Percentiles rank a stretch among this genome's conserved stretches.
Evolutionary conservation across 345 rosid genomes (phyloP).

Genomic region (Boechera stricta): DNA sequence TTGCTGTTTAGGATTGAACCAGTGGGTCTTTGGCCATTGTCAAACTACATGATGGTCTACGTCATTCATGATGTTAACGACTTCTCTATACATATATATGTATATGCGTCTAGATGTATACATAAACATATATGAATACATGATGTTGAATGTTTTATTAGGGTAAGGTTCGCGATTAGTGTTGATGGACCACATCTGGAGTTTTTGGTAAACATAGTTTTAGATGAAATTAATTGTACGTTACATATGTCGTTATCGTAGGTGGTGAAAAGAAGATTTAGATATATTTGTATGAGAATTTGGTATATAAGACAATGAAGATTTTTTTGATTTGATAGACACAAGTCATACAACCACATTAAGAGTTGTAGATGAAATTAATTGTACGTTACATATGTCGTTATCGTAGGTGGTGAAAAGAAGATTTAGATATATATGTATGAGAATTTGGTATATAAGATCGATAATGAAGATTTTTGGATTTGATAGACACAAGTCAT

Average conservation of each 20-base stretch:
- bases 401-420: conserved; percentile 31
- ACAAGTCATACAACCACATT: conserved; percentile 29
- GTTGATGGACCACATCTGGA: conserved; percentile 37
- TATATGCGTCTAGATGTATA: conserved; percentile 1
- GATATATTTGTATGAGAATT: conserved; percentile 32
- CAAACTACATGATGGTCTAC: conserved; percentile 42
- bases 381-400: conserved; percentile 30
- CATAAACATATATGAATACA: neutral
- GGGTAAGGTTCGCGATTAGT: conserved; percentile 39
- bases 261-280: conserved; percentile 30
- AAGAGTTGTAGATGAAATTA: conserved; percentile 24
- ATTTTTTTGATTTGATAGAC: conserved; percentile 30
- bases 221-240: conserved; percentile 26
- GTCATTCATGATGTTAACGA: conserved; percentile 45
- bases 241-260: conserved; percentile 36
- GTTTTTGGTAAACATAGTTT: conserved; percentile 31
- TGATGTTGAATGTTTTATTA: conserved; percentile 35
- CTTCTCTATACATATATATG: conserved; percentile 11
- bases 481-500: conserved; percentile 38
- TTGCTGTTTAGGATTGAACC: conserved; percentile 45
- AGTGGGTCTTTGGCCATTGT: conserved; percentile 44
- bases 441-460: conserved; percentile 17
- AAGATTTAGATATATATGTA: conserved; percentile 31
- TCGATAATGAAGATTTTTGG: conserved; percentile 18
- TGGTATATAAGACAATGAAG: conserved; percentile 13